Percentiles rank a stretch among this genome's conserved stretches.
These are phyloP conservation scores for Saitozyma sp. DNA, from an alignment of 768 basidiomycete species.

Conservation along the genomic window DNA sequence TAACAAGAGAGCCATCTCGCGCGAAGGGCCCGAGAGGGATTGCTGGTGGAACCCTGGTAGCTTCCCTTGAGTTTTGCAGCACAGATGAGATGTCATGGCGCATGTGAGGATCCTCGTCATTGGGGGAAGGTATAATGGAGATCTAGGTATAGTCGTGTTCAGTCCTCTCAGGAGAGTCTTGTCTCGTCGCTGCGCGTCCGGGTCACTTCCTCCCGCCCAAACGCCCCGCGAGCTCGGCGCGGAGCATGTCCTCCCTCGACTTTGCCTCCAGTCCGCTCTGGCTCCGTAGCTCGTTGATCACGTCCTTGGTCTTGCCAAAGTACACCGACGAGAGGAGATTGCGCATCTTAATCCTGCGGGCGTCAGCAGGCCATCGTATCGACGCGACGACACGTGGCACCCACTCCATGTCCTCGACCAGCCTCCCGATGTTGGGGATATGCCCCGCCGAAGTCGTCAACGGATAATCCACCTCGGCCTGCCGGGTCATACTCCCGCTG, in stretches of 20 bases:
- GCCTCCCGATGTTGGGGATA: slow-evolving; percentile 86
- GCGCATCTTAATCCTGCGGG: slow-evolving; percentile 78
- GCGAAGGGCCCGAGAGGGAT: too few relatives aligned
- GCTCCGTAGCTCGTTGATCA: slow-evolving; percentile 87
- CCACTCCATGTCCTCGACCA: slow-evolving; percentile 96
- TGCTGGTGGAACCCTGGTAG: too few relatives aligned
- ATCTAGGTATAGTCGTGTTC: too few relatives aligned
- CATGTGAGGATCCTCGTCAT: too few relatives aligned
- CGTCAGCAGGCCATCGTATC: slow-evolving; percentile 3
- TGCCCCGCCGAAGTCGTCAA: slow-evolving; percentile 78
- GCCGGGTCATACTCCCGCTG: slow-evolving; percentile 96
- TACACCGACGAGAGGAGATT: slow-evolving; percentile 86
- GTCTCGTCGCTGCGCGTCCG: too few relatives aligned
- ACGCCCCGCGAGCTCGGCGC: slow-evolving; percentile 69
- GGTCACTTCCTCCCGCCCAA: slow-evolving; percentile 31
- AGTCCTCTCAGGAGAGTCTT: too few relatives aligned
- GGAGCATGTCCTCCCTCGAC: slow-evolving; percentile 75
- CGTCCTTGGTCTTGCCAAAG: slow-evolving; percentile 94
- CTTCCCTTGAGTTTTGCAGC: too few relatives aligned
- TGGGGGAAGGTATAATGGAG: too few relatives aligned
- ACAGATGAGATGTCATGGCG: too few relatives aligned
- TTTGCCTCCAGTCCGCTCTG: slow-evolving; percentile 81
- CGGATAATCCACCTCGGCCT: slow-evolving; percentile 86
- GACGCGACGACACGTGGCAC: slow-evolving; percentile 12
- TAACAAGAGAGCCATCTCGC: too few relatives aligned